A percentile compares a stretch with the other conserved stretches of the same genome.
Conservation (phyloP, 345 rosid genomes). For the Citropsis articulata region DNA sequence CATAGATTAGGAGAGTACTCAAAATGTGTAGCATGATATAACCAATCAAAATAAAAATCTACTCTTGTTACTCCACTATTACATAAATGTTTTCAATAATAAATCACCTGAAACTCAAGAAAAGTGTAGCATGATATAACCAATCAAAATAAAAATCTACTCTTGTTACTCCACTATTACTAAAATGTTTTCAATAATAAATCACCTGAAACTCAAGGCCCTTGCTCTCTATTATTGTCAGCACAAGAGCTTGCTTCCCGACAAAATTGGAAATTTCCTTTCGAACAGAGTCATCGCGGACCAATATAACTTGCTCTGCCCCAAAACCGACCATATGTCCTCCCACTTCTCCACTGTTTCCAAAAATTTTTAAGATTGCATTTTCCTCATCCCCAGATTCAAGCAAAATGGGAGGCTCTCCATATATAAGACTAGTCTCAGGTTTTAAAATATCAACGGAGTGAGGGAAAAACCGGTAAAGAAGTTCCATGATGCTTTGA, state of each 20-base stretch:
- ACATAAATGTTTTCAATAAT: neutral
- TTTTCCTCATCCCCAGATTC: conserved; percentile 13
- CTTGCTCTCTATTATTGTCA: conserved; percentile 45
- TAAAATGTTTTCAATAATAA: neutral
- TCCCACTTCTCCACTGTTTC: conserved; percentile 17
- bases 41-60: neutral
- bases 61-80: neutral
- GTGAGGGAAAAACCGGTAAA: conserved; percentile 40
- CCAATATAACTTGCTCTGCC: conserved; percentile 52
- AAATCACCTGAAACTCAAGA: conserved; percentile 45
- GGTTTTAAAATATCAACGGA: conserved; percentile 33
- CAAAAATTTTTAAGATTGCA: conserved; percentile 17
- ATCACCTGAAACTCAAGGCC: conserved; percentile 52
- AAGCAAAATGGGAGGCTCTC: conserved; percentile 52
- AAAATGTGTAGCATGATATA: neutral
- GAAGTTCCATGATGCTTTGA: conserved; percentile 49
- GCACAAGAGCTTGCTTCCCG: conserved; percentile 50
- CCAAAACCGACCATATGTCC: conserved; percentile 39
- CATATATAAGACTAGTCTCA: conserved; percentile 39
- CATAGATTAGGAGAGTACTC: neutral
- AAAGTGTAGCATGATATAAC: neutral
- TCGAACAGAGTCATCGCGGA: conserved; percentile 36
- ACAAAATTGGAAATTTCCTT: conserved; percentile 26
- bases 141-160: neutral
- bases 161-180: neutral